Evolutionary conservation across 495 filamentous ascomycete species (phyloP).

Genomic region (Trichoderma virens): DNA sequence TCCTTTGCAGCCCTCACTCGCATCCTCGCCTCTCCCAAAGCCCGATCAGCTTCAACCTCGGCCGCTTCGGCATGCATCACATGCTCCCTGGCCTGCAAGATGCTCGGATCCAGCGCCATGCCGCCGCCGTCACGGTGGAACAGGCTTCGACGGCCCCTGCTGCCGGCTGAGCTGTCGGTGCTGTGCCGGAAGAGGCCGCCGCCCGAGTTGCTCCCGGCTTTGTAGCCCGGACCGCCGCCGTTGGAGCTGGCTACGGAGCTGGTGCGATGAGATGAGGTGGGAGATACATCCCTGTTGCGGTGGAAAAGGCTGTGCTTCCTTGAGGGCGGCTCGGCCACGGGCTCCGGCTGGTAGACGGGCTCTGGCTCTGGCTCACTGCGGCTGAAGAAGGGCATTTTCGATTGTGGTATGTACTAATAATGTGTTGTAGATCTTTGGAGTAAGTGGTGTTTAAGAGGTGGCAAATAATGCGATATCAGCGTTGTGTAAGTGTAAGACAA

Average conservation of each 20-base stretch:
- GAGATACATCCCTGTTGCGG: constrained; percentile 12
- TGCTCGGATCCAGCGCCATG: constrained; percentile 46
- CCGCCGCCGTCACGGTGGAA: constrained; percentile 37
- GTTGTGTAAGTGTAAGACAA: neutral
- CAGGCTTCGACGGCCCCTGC: constrained; percentile 25
- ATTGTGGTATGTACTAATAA: neutral
- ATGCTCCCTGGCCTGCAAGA: constrained; percentile 48
- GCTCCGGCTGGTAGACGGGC: constrained; percentile 27
- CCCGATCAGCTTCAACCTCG: constrained; percentile 55
- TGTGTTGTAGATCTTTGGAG: neutral
- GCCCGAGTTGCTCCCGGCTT: constrained; percentile 12
- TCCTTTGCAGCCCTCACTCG: constrained; percentile 54
- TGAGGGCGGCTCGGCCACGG: constrained; percentile 20
- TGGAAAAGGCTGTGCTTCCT: constrained; percentile 33
- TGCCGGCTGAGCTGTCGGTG: constrained; percentile 16
- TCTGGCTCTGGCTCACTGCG: constrained; percentile 28
- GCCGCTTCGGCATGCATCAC: constrained; percentile 51
- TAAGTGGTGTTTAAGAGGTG: neutral
- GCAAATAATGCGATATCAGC: neutral
- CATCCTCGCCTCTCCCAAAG: constrained; percentile 45
- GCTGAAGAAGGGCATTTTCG: constrained; percentile 46
- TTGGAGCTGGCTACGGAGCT: constrained; percentile 22
- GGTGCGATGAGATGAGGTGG: constrained; percentile 15
- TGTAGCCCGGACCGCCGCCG: constrained; percentile 16
- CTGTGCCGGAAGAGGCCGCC: constrained; percentile 10